These are phyloP conservation scores for Letharia columbiana DNA, from an alignment of 495 filamentous ascomycete species.

Conservation along the genomic window DNA sequence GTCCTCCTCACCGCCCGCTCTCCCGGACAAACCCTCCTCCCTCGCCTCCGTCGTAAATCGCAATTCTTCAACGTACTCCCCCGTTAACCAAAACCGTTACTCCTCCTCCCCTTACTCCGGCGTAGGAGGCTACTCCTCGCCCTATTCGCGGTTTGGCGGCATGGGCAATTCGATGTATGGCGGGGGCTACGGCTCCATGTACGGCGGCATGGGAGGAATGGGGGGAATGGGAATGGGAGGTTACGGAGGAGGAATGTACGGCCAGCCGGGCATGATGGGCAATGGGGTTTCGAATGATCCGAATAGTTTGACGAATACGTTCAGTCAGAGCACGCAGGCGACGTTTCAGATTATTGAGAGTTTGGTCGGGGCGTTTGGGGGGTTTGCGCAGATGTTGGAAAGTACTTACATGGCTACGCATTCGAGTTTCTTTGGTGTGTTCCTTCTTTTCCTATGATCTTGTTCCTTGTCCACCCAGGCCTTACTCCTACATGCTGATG, in stretches of 20 bases:
- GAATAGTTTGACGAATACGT: slow-evolving; percentile 82
- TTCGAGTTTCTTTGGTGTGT: slow-evolving; percentile 93
- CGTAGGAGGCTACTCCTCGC: slow-evolving; percentile 48
- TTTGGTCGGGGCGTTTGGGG: slow-evolving; percentile 95
- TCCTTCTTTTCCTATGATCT: slow-evolving; percentile 1
- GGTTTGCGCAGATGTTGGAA: slow-evolving; percentile 98
- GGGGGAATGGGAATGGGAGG: slow-evolving; percentile 41
- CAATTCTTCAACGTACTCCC: slow-evolving; percentile 74
- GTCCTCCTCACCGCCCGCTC: slow-evolving; percentile 51
- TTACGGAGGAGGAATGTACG: slow-evolving; percentile 49
- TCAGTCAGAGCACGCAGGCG: slow-evolving; percentile 86
- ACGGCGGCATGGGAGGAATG: slow-evolving; percentile 50
- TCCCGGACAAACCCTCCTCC: slow-evolving; percentile 71
- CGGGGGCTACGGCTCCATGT: slow-evolving; percentile 36
- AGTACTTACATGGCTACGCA: slow-evolving; percentile 99
- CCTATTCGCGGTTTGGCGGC: slow-evolving; percentile 59
- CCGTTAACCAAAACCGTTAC: slow-evolving; percentile 43
- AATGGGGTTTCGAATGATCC: slow-evolving; percentile 76
- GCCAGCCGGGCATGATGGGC: slow-evolving; percentile 43
- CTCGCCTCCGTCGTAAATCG: slow-evolving; percentile 64
- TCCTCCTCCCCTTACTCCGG: slow-evolving; percentile 37
- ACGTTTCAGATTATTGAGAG: slow-evolving; percentile 99
- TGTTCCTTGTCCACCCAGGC: background rate
- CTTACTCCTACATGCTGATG: slow-evolving; percentile 7
- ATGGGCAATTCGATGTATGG: slow-evolving; percentile 56